Conservation (phyloP, 1,284 basidiomycete genomes). For the Jaminaea rosea region DNA sequence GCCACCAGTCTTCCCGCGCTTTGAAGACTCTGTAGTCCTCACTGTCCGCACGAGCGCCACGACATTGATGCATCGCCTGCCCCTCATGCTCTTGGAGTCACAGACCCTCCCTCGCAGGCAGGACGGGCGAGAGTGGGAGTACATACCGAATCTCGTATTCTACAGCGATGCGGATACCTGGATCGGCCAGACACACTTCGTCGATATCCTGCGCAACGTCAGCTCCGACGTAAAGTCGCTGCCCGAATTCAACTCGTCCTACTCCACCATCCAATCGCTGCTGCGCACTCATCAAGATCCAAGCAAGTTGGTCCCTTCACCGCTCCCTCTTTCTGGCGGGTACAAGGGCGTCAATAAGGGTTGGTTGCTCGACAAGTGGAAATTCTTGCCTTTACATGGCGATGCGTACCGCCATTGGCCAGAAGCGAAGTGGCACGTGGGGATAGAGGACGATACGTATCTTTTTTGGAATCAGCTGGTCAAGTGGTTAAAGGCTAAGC, state of each 20-base stretch:
- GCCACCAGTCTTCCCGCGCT: no score
- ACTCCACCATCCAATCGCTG: not conserved
- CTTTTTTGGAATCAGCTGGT: not conserved
- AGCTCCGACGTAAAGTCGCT: not conserved
- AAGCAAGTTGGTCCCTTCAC: no score
- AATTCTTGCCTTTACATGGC: not conserved
- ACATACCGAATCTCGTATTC: constrained; percentile 1
- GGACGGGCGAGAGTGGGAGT: not conserved
- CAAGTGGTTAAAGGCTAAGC: not conserved
- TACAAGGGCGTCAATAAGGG: not conserved
- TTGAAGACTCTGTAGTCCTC: not conserved
- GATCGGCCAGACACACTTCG: not conserved
- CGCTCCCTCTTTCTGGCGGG: not conserved
- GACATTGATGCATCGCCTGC: not conserved
- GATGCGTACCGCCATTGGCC: not conserved
- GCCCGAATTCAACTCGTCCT: no score
- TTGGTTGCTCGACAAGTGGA: not conserved
- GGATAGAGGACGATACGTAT: not conserved
- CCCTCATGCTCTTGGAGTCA: not conserved
- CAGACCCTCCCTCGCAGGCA: not conserved
- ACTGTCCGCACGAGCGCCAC: not conserved
- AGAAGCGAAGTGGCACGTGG: not conserved
- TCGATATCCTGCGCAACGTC: not conserved
- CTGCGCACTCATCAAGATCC: not conserved
- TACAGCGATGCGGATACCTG: not conserved